Conservation (phyloP, 2,329 filamentous ascomycete genomes). For the Emmonsia crescens region DNA sequence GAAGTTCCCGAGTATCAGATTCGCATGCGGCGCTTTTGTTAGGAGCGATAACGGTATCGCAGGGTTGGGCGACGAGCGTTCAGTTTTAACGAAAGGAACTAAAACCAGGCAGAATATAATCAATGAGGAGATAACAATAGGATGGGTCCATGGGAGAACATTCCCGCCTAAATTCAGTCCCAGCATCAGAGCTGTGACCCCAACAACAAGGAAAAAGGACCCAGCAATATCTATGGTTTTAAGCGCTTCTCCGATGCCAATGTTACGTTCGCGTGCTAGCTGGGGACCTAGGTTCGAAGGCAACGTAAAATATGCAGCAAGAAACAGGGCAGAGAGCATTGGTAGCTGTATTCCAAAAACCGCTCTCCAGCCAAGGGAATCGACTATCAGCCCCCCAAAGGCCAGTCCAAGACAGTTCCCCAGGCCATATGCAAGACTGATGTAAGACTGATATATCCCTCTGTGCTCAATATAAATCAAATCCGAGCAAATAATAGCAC, state of each 20-base stretch:
- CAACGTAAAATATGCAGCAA: constrained; percentile 35
- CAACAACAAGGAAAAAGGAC: constrained; percentile 35
- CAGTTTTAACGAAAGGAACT: constrained; percentile 31
- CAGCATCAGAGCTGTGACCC: constrained; percentile 39
- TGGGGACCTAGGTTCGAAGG: constrained; percentile 38
- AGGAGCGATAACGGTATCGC: constrained; percentile 41
- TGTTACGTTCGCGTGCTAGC: constrained; percentile 28
- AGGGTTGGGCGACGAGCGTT: constrained; percentile 34
- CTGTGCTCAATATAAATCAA: constrained; percentile 58
- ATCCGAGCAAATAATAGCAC: constrained; percentile 52
- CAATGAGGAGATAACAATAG: constrained; percentile 38
- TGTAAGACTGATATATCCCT: constrained; percentile 31
- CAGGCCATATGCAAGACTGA: constrained; percentile 27
- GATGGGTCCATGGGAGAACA: constrained; percentile 40
- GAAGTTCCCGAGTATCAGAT: constrained; percentile 43
- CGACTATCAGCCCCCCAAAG: constrained; percentile 29
- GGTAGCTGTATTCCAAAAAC: constrained; percentile 41
- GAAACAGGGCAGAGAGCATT: constrained; percentile 27
- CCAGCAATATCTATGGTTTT: constrained; percentile 40
- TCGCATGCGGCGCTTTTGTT: constrained; percentile 36
- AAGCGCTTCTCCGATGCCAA: constrained; percentile 33
- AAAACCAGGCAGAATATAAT: constrained; percentile 30
- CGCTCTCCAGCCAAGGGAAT: constrained; percentile 30
- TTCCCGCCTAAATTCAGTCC: constrained; percentile 44
- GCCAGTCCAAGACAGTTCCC: constrained; percentile 29